These are phyloP conservation scores for Neophaeococcomyces mojaviensis DNA, from an alignment of 2,329 filamentous ascomycete species.

Conservation along the genomic window DNA sequence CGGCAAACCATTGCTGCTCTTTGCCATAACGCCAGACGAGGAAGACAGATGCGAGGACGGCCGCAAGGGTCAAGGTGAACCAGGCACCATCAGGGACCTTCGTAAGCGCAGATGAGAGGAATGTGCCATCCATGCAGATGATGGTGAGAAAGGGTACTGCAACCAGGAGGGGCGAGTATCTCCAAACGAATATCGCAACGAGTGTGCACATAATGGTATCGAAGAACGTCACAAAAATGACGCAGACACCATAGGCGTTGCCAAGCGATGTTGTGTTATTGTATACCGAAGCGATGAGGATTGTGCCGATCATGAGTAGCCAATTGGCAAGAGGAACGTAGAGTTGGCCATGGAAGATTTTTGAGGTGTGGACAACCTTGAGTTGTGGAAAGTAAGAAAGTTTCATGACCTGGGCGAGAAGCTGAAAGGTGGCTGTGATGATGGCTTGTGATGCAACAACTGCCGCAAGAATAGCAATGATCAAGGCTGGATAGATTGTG, in stretches of 20 bases:
- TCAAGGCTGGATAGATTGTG: conserved; percentile 59
- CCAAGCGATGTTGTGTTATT: conserved; percentile 62
- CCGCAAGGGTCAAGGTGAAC: conserved; percentile 64
- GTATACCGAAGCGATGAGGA: conserved; percentile 68
- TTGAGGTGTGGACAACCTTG: conserved; percentile 63
- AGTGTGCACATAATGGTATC: conserved; percentile 67
- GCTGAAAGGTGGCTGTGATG: conserved; percentile 66
- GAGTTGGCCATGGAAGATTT: conserved; percentile 63
- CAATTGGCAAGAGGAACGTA: conserved; percentile 72
- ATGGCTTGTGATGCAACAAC: conserved; percentile 73
- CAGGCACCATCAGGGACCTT: conserved; percentile 72
- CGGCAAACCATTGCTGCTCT: conserved; percentile 66
- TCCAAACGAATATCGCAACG: conserved; percentile 66
- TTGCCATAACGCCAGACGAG: conserved; percentile 74
- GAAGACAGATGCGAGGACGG: conserved; percentile 57
- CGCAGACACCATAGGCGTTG: conserved; percentile 70
- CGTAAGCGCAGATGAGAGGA: conserved; percentile 59
- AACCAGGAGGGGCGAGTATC: conserved; percentile 50
- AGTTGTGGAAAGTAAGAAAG: conserved; percentile 69
- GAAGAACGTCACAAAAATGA: conserved; percentile 73
- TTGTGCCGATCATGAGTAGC: conserved; percentile 66
- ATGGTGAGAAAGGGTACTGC: conserved; percentile 56
- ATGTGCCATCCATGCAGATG: conserved; percentile 60
- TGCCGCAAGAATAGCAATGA: conserved; percentile 62
- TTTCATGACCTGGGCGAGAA: conserved; percentile 66